Base-by-base conservation (phyloP, 192 early-diverging fungal species). In the Spinellus fusiger region DNA sequence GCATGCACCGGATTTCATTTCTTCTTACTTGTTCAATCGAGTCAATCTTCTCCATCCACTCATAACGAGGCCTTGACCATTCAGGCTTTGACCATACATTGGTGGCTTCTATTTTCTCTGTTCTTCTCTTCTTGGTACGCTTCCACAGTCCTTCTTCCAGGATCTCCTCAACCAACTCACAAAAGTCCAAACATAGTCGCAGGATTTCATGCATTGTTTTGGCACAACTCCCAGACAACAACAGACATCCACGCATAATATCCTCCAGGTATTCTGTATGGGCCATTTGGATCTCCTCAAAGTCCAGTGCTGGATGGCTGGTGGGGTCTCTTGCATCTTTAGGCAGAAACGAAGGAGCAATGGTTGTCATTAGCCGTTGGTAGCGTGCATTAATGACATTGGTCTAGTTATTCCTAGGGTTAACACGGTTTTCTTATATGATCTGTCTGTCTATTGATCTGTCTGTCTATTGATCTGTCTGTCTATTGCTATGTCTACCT, bases 401-500 rank as follows among this genome's bases (percentile, higher is more conserved):
- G 10, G 34, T 37, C 64, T 65, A 25, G 25, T 4, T 16, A 38
- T 20, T 10, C 38, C 1, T 20, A 10, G 13, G 23, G 12, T 25
- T 49, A 9, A 29, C 50, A 4, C 27, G 4, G 12, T 22, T 5
- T 18, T 29, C 3, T 26, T 15, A 49, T 40, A 61, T 7, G 23
- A 22, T 26, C 29, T 15, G 6, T 33, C 10, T 12, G 33, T 53
- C 16, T 12, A 40, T 31, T 13, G 23, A 22, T 26, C 29, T 15
- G 6, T 33, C 10, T 12, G 33, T 53, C 16, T 12, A 40, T 31
- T 13, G n/a, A n/a, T n/a, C n/a, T n/a, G n/a, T n/a, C n/a, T n/a
- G n/a, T 48, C 49, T 23, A 38, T 15, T 25, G 15, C 25, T 26
- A 22, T 37, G 16, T 38, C 5, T 71, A 89, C 87, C 82, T 90